These are phyloP conservation scores for Gossypium laxum DNA, from an alignment of 441 rosid genomes.

Conservation along the genomic window DNA sequence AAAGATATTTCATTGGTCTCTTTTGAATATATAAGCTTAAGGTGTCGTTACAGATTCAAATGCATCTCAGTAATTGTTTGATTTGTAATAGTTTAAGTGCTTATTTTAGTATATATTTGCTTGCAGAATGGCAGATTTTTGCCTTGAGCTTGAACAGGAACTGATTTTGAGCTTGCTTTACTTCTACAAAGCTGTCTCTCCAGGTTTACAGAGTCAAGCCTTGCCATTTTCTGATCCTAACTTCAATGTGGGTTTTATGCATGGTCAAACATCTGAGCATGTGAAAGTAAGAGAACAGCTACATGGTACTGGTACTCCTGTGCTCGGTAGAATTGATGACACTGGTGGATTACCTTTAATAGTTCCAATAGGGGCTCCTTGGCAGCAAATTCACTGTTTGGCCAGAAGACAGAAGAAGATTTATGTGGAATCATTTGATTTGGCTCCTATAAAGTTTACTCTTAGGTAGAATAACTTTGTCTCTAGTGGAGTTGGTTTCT, in stretches of 20 bases:
- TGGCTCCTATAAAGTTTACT: conserved; percentile 68
- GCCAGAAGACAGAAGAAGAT: conserved; percentile 80
- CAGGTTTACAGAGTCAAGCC: conserved; percentile 46
- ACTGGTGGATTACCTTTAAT: conserved; percentile 42
- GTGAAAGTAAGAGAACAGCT: conserved; percentile 29
- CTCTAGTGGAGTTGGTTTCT: neutral
- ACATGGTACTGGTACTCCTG: conserved; percentile 29
- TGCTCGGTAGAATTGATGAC: conserved; percentile 30
- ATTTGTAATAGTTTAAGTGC: conserved; percentile 13
- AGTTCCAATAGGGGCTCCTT: conserved; percentile 94
- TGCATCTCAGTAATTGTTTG: conserved; percentile 9
- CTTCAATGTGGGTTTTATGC: conserved; percentile 29
- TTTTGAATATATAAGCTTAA: conserved; percentile 55
- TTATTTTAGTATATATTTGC: conserved; percentile 21
- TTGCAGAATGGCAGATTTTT: conserved; percentile 72
- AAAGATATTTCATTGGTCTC: conserved; percentile 61
- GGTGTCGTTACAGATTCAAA: conserved; percentile 31
- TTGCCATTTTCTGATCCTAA: conserved; percentile 51
- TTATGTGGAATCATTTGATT: conserved; percentile 72
- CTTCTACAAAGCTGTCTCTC: conserved; percentile 53
- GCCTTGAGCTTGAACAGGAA: conserved; percentile 88
- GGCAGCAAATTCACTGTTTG: conserved; percentile 75
- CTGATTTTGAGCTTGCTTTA: conserved; percentile 57
- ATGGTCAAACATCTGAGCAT: conserved; percentile 20
- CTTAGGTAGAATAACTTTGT: conserved; percentile 43